phyloP scores from a whole-genome alignment of 2,329 filamentous ascomycete genomes.

The Akanthomyces lecanii region DNA sequence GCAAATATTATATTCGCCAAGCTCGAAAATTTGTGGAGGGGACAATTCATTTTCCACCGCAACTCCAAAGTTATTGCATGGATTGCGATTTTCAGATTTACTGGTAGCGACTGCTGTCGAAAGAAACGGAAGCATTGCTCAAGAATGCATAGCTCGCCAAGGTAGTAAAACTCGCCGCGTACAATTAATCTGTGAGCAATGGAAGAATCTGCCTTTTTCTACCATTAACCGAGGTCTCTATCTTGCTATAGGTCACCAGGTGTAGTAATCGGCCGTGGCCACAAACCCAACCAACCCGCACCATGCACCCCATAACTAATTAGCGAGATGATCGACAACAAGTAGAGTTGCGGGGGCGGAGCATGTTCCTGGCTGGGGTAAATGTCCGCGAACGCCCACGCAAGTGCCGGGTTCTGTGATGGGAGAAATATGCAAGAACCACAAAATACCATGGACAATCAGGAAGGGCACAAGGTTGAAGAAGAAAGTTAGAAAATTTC shows the following conservation, averaged over 20 bases:
- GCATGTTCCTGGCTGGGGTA: constrained; percentile 13
- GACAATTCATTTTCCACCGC: no score
- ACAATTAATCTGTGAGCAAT: no score
- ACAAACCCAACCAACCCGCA: neutral
- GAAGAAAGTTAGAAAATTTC: neutral
- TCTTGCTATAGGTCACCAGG: neutral
- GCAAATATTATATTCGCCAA: neutral
- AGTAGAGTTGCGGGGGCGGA: constrained; percentile 2
- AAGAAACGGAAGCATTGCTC: no score
- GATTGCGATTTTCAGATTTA: no score
- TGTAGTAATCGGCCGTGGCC: neutral
- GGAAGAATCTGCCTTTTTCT: neutral
- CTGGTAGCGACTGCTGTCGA: no score
- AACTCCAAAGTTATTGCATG: no score
- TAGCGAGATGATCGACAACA: constrained; percentile 8
- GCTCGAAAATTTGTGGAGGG: no score
- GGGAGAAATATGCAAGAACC: neutral
- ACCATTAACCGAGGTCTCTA: neutral
- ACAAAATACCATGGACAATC: neutral
- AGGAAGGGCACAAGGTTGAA: neutral
- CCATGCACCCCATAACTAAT: neutral
- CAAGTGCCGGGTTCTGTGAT: neutral
- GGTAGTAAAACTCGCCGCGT: no score
- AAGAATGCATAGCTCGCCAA: no score
- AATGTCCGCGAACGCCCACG: neutral